Conservation (phyloP, 176 grass and related monocot species). For the Triticum urartu region DNA sequence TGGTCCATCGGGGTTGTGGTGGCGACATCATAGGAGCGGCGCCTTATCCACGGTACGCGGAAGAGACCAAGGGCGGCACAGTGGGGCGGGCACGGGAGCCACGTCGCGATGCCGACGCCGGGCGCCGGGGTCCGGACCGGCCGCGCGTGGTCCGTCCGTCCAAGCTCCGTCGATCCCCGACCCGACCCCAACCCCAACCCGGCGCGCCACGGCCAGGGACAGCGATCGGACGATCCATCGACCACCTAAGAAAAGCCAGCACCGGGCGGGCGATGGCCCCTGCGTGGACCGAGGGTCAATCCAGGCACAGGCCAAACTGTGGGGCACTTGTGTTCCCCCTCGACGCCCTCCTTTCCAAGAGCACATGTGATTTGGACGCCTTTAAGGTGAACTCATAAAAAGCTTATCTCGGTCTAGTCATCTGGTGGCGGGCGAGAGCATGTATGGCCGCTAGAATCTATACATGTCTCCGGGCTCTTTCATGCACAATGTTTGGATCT, state of each 20-base stretch:
- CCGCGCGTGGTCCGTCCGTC: neutral
- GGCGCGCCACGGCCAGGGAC: neutral
- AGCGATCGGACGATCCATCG: neutral
- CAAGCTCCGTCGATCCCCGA: neutral
- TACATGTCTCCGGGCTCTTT: no score
- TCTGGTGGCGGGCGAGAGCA: neutral
- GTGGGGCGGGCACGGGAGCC: neutral
- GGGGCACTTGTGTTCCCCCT: conserved; percentile 34
- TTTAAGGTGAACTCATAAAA: neutral
- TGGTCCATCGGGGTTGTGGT: neutral
- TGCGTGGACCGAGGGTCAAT: conserved; percentile 6
- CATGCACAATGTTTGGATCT: no score
- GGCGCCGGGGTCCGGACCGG: neutral
- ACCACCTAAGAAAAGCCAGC: neutral
- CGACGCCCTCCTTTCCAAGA: neutral
- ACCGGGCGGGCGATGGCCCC: neutral
- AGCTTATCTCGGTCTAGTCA: neutral
- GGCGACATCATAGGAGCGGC: neutral
- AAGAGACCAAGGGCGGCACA: neutral
- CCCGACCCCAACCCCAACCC: neutral
- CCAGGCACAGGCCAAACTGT: conserved; percentile 28
- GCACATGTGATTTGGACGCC: conserved; percentile 30
- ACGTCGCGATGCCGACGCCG: conserved; percentile 18
- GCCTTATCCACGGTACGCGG: neutral
- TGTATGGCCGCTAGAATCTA: neutral